A percentile compares a stretch with the other conserved stretches of the same genome.
These are phyloP conservation scores for Polychaeton citri DNA, from an alignment of 2,329 filamentous ascomycete genomes.

Conservation along the genomic window DNA sequence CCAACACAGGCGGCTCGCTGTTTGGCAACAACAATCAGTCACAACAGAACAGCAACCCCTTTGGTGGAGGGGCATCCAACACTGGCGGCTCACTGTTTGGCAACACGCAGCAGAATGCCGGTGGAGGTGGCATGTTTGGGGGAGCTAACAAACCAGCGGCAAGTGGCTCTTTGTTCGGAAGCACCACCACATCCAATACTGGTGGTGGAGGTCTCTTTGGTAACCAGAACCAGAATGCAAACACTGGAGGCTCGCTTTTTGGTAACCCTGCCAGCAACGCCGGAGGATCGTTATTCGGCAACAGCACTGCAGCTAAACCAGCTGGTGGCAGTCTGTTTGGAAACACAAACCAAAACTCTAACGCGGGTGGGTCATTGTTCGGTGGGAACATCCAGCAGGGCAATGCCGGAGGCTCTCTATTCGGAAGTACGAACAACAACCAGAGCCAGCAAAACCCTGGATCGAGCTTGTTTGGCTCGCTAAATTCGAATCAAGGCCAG, in stretches of 20 bases:
- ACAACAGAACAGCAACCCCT: background rate
- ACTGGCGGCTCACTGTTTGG: constrained; percentile 7
- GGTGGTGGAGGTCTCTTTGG: constrained; percentile 24
- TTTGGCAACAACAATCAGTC: constrained; percentile 8
- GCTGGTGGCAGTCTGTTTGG: constrained; percentile 37
- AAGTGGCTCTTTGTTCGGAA: constrained; percentile 22
- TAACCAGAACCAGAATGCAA: constrained; percentile 28
- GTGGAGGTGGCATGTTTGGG: constrained; percentile 25
- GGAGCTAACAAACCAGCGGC: constrained; percentile 23
- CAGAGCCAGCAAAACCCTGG: constrained; percentile 29
- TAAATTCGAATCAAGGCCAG: constrained; percentile 2
- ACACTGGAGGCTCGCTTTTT: constrained; percentile 17
- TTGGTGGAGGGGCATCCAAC: constrained; percentile 5
- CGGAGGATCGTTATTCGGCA: constrained; percentile 9
- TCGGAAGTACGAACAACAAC: constrained; percentile 25
- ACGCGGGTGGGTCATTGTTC: constrained; percentile 22
- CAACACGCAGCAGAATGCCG: constrained; percentile 8
- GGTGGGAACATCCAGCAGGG: constrained; percentile 30
- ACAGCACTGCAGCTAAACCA: constrained; percentile 25
- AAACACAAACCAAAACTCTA: constrained; percentile 28
- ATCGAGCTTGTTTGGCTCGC: constrained; percentile 42
- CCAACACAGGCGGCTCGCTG: constrained; percentile 2
- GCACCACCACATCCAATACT: constrained; percentile 10
- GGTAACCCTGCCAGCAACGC: constrained; percentile 6
- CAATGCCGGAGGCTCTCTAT: constrained; percentile 12